Evolutionary conservation across 805 yeast species (phyloP), one percentile per base, ranked within the genome.

Genomic region (Candida schatavii): DNA sequence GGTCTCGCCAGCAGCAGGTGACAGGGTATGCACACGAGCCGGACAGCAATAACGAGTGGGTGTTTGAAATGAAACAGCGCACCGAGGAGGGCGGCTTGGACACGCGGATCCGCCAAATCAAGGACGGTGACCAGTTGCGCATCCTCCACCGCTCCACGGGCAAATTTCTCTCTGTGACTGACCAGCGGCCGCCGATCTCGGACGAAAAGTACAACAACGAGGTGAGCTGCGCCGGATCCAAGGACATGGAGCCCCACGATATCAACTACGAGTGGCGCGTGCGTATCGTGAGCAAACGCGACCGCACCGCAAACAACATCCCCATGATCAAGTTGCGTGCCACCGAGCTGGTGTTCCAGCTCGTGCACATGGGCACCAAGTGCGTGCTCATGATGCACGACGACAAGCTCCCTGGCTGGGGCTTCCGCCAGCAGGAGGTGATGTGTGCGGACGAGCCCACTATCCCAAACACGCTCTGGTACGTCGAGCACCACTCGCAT

Each of bases 181-280:
- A 86, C 46, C 53, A 76, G 39, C 79, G 90, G 46, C 97, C 98
- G 3, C 97, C 96, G 7, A 78, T 89, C 21, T 78, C 91, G 7
- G 96, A 88, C 56, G 93, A 88, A 55, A 98, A 93, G 43, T 90
- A 91, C 62, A 83, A 89, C 56, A 77, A 75, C 48, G 96, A 89
- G 61, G 95, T 89, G 1, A 76, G 87, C 21, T 80, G 88, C 48
- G 68, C 80, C 43, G 93, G 91, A 3, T 77, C 76, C 60, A 61
- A 70, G 5, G 77, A 80, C 1, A 78, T 78, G 54, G 64, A 66
- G 2, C 93, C 88, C 14, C 21, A 31, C 18, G 85, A 85, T 49
- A 70, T 74, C 32, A 80, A 80, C 56, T 89, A 86, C 58, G 77
- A 78, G 47, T 89, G 88, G 75, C 77, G 77, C 42, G 64, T 91